Evolutionary conservation across 2,329 filamentous ascomycete species (phyloP).

Genomic region (Aspergillus brasiliensis): DNA sequence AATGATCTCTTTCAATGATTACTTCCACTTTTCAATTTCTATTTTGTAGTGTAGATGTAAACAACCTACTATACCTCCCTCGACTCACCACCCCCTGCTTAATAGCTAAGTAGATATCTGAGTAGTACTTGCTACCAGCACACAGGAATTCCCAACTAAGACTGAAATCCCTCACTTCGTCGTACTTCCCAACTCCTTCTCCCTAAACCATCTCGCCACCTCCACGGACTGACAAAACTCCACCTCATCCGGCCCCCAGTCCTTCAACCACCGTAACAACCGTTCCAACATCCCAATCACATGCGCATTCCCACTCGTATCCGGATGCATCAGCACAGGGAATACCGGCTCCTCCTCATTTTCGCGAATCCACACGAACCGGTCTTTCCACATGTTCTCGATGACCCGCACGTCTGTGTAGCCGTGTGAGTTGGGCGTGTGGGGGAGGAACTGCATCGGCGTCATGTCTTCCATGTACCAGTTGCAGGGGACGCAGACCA

Average conservation of each 20-base stretch:
- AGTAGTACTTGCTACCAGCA: neutral
- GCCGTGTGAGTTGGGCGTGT: constrained; percentile 55
- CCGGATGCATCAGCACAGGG: constrained; percentile 58
- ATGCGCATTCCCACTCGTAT: constrained; percentile 63
- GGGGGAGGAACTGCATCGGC: constrained; percentile 49
- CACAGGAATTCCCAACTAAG: too few relatives aligned
- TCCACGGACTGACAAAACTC: constrained; percentile 35
- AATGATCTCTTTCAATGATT: too few relatives aligned
- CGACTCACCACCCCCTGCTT: too few relatives aligned
- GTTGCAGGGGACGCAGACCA: constrained; percentile 49
- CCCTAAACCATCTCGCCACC: constrained; percentile 33
- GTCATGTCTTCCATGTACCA: constrained; percentile 53
- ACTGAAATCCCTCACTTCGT: neutral
- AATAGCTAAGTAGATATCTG: too few relatives aligned
- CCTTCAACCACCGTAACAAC: constrained; percentile 54
- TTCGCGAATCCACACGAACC: constrained; percentile 59
- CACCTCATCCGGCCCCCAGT: constrained; percentile 34
- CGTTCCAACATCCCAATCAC: constrained; percentile 60
- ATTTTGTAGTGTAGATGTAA: too few relatives aligned
- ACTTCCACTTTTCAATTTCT: too few relatives aligned
- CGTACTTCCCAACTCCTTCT: constrained; percentile 16
- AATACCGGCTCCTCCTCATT: constrained; percentile 50
- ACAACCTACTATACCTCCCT: too few relatives aligned
- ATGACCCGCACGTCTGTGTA: constrained; percentile 60
- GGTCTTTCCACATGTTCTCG: constrained; percentile 63